Percentiles rank a stretch among this genome's conserved stretches.
Conservation (phyloP, 805 yeast genomes). For the Pichia eremophila region DNA sequence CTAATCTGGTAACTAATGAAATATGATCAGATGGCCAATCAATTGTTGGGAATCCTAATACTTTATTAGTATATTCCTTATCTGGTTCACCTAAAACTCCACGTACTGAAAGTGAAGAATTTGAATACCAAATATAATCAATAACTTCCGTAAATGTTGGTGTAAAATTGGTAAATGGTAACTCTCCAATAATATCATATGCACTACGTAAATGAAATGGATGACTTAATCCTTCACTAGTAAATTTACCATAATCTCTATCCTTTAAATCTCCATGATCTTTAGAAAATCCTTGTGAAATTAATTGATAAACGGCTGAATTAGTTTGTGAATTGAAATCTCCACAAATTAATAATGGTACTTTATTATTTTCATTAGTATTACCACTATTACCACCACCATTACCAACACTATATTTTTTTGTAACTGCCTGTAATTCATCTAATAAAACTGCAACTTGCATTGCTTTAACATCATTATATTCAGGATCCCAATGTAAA, state of each 20-base stretch:
- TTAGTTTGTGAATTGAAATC: constrained; percentile 85
- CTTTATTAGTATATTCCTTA: constrained; percentile 59
- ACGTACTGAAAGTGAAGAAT: constrained; percentile 67
- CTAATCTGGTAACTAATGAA: constrained; percentile 74
- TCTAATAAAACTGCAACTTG: constrained; percentile 90
- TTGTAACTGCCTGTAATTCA: constrained; percentile 63
- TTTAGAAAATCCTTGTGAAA: constrained; percentile 72
- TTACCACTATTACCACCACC: not conserved
- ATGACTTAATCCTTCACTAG: constrained; percentile 82
- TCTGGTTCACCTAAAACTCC: constrained; percentile 85
- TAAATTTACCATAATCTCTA: constrained; percentile 83
- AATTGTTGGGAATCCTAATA: constrained; percentile 89
- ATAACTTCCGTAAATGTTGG: constrained; percentile 90
- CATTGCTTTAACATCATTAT: constrained; percentile 90
- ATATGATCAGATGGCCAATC: constrained; percentile 93
- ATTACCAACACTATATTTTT: constrained; percentile 23
- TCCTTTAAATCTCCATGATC: constrained; percentile 77
- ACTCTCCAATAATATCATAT: constrained; percentile 74
- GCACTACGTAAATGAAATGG: constrained; percentile 76
- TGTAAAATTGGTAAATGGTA: constrained; percentile 90
- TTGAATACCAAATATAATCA: constrained; percentile 93
- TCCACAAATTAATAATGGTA: constrained; percentile 84
- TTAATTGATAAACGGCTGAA: constrained; percentile 87
- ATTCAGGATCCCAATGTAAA: constrained; percentile 97
- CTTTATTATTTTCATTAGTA: constrained; percentile 28